Evolutionary conservation across 2,329 filamentous ascomycete genomes (phyloP), one percentile per base, ranked within the genome.

Genomic region (Trichothecium roseum): DNA sequence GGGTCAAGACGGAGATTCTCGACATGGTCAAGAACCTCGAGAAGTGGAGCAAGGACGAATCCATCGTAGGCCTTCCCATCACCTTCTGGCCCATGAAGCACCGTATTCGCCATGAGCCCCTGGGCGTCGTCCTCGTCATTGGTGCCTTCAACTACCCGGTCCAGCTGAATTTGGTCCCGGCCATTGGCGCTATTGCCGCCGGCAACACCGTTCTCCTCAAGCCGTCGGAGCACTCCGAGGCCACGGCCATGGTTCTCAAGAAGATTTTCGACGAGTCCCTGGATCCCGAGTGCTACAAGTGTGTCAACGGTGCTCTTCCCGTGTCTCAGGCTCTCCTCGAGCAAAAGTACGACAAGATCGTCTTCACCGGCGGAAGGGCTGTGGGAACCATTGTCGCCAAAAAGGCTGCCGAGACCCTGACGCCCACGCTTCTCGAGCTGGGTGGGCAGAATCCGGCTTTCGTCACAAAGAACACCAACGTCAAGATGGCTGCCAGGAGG

Each of bases 341-440:
- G 39, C 76, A 87, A 64, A 89, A 89, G 58, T 98, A 88, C 81
- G 88, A 93, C 64, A 96, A 95, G 72, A 93, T 98, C 51, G 88
- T 91, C 67, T 98, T 94, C 65, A 98, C 91, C 1, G 91, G 91
- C 37, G 80, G 78, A 49, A 71, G 72, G 35, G 64, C 55, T 18
- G 86, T 95, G 14, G 91, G 84, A 51, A 86, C 81, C 53, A 88
- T 96, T 50, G 79, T 96, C 36, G 75, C 85, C 32, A 80, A 88
- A 57, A 94, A 93, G 56, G 91, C 89, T 0, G 89, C 91, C 40
- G 77, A 86, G 53, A 81, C 85, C 27, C 69, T 94, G 41, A 96
- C 91, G 1, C 91, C 91, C 1, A 79, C 94, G 16, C 74, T 80
- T 8, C 76, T 96, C 32, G 91, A 98, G 66, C 75, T 98, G 32